Percentiles rank a stretch among this genome's conserved stretches.
These are phyloP conservation scores for Cyclanthera cordifolia DNA, from an alignment of 306 rosid species.

Conservation along the genomic window DNA sequence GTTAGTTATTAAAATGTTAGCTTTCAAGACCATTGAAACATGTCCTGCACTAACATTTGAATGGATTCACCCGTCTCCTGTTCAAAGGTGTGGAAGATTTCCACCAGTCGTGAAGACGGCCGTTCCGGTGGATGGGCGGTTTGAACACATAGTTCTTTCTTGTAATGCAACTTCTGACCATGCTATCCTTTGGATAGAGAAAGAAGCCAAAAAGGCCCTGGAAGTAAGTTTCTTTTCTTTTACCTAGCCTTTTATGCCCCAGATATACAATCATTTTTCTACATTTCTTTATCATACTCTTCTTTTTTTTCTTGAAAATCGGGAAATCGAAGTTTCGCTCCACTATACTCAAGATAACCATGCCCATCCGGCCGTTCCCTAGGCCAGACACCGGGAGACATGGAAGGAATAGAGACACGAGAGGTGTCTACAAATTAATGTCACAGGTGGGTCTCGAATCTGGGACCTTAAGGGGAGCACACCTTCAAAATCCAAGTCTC, in stretches of 20 bases:
- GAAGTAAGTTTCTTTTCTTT: conserved; percentile 44
- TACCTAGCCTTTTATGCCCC: not conserved
- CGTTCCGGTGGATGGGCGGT: conserved; percentile 91
- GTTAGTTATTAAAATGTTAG: not conserved
- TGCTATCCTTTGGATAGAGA: conserved; percentile 85
- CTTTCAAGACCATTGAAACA: not conserved
- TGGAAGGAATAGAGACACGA: too few species aligned
- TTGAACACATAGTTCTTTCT: conserved; percentile 85
- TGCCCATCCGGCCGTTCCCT: too few species aligned
- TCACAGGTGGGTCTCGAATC: too few species aligned
- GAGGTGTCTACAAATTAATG: too few species aligned
- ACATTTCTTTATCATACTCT: not conserved
- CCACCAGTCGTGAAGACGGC: conserved; percentile 85
- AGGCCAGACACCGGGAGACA: too few species aligned
- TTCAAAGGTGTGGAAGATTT: conserved; percentile 50
- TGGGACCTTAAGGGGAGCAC: too few species aligned
- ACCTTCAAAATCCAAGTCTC: too few species aligned
- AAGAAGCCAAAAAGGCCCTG: conserved; percentile 71
- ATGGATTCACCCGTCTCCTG: not conserved
- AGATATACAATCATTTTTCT: not conserved
- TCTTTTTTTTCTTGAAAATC: too few species aligned
- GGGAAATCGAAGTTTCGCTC: too few species aligned
- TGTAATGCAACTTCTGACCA: conserved; percentile 92
- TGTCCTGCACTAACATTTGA: conserved; percentile 2
- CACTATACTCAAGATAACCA: too few species aligned